Conservation (phyloP, 1,284 basidiomycete species). For the Trichosporon faecale region DNA sequence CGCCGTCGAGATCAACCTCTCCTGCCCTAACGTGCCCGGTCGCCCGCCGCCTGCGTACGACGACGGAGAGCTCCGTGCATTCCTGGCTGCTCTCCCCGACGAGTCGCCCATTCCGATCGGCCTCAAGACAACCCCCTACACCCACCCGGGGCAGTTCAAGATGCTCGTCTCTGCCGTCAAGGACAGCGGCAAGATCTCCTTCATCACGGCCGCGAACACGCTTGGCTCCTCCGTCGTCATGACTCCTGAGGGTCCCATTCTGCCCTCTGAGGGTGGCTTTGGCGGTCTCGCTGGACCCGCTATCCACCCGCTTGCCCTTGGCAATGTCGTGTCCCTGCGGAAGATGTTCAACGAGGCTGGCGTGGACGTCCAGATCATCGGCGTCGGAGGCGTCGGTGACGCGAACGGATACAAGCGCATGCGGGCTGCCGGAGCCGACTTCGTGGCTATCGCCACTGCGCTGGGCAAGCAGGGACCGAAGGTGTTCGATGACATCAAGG, state of each 20-base stretch:
- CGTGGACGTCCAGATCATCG: slow-evolving; percentile 17
- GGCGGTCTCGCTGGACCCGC: slow-evolving; percentile 23
- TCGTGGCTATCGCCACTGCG: slow-evolving; percentile 20
- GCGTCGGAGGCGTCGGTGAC: slow-evolving; percentile 24
- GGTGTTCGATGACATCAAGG: not conserved
- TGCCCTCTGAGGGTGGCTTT: slow-evolving; percentile 21
- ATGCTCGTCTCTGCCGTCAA: slow-evolving; percentile 21
- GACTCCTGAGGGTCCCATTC: not conserved
- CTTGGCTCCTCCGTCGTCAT: slow-evolving; percentile 19
- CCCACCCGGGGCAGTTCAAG: slow-evolving; percentile 20
- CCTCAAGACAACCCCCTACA: slow-evolving; percentile 25
- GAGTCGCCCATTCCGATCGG: slow-evolving; percentile 18
- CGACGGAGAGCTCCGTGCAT: slow-evolving; percentile 18
- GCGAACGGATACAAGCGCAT: slow-evolving; percentile 17
- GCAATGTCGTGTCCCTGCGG: slow-evolving; percentile 20
- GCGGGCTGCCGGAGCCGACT: slow-evolving; percentile 16
- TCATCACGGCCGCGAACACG: slow-evolving; percentile 24
- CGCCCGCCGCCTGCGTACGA: slow-evolving; percentile 25
- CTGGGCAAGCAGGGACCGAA: slow-evolving; percentile 14
- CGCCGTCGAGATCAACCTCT: slow-evolving; percentile 25
- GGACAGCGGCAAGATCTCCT: slow-evolving; percentile 11
- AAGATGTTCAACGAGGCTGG: slow-evolving; percentile 14
- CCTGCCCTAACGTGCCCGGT: slow-evolving; percentile 25
- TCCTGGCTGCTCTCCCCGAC: slow-evolving; percentile 18
- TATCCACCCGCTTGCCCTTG: slow-evolving; percentile 23